Evolutionary conservation across 257 asterid species (phyloP), one percentile per base, ranked within the genome.

Genomic region (Cynanchum wilfordii): DNA sequence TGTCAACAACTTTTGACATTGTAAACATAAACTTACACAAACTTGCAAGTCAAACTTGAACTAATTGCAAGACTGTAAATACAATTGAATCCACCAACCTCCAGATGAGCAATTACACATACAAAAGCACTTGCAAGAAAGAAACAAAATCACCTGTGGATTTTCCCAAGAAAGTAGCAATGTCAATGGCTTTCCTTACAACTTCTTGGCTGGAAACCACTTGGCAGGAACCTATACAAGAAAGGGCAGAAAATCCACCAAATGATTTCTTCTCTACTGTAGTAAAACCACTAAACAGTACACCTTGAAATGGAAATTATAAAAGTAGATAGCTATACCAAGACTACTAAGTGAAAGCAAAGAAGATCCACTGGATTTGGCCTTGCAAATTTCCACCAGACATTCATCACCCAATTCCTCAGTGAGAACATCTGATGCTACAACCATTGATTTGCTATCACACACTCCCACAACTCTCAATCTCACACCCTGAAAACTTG

Each of bases 391-490:
- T 75, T 85, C 78, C 76, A 75, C 75, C 76, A 94, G 76, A 64
- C 85, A 83, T 7, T 80, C 85, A 82, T 94, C 99, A 72, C 75
- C 85, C 16, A 94, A 82, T 81, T 91, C 96, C 66, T 78, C 78
- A 38, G 81, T 75, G 20, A 75, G 77, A 65, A 89, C 83, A 82
- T 91, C 88, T 2, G 85, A 74, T n/a, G 82, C 82, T 65, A 77
- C 82, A 75, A 88, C 83, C 86, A 94, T 82, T 51, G 85, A 80
- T 80, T 83, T 85, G 82, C 97, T 89, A 74, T 94, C 99, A 76
- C 95, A 88, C 72, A 91, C 90, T 74, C 97, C 97, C 70, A 91
- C 85, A 76, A 91, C 90, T 77, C 89, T 86, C 80, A 94, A 60
- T 82, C 84, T 82, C 78, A 89, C 80, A 22, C 93, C 93, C 99